Conservation (phyloP, 2,329 filamentous ascomycete genomes). For the Lecanoromycetidae sp. region DNA sequence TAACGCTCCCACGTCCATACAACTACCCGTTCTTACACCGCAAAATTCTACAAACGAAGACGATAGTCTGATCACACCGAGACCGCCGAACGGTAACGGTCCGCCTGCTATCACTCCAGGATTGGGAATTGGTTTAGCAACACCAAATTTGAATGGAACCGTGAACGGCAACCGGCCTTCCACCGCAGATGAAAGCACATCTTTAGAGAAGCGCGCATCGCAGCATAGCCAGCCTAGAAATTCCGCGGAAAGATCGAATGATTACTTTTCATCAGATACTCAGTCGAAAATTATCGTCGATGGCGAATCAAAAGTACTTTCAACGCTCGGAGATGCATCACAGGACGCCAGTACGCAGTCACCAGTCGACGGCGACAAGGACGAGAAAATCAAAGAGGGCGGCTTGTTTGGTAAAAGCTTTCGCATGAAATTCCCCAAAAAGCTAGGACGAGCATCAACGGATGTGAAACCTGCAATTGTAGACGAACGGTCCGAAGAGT, state of each 20-base stretch:
- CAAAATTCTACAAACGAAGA: neutral
- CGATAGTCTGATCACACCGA: conserved; percentile 41
- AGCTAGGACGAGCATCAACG: conserved; percentile 56
- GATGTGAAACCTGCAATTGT: conserved; percentile 57
- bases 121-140: conserved; percentile 64
- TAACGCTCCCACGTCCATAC: conserved; percentile 50
- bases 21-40: conserved; percentile 33
- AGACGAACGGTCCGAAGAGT: conserved; percentile 64
- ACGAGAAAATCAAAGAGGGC: conserved; percentile 49
- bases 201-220: conserved; percentile 43
- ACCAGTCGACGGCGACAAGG: conserved; percentile 45
- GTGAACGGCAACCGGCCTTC: conserved; percentile 24
- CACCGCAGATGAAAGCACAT: conserved; percentile 32
- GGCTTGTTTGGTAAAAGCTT: conserved; percentile 74
- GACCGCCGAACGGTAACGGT: conserved; percentile 49
- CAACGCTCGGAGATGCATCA: conserved; percentile 32
- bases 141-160: conserved; percentile 34
- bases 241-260: conserved; percentile 50
- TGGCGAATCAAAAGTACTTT: conserved; percentile 38
- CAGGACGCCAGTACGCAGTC: conserved; percentile 38
- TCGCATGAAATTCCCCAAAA: conserved; percentile 66
- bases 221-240: conserved; percentile 42
- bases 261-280: conserved; percentile 62
- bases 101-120: conserved; percentile 59
- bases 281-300: conserved; percentile 37